Evolutionary conservation across 2,329 filamentous ascomycete species (phyloP).

Genomic region (Cordyceps farinosa): DNA sequence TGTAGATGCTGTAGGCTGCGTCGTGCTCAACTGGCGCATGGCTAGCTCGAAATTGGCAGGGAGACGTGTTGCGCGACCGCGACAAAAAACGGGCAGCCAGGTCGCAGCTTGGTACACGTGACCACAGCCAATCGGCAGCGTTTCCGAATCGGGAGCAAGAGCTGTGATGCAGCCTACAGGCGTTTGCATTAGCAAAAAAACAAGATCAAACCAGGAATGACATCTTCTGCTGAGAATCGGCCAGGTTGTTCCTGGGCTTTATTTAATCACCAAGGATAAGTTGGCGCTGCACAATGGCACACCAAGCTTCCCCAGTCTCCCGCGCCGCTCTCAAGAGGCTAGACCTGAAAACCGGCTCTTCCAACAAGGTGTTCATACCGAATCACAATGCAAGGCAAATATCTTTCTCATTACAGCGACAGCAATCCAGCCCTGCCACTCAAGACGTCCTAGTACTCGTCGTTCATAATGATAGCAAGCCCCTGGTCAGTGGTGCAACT

Average conservation of each 20-base stretch:
- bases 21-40: constrained; percentile 8
- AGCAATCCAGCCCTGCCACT: background rate
- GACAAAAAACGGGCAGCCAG: constrained; percentile 13
- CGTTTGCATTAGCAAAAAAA: background rate
- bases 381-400: constrained; percentile 3
- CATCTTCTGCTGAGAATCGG: background rate
- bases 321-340: background rate
- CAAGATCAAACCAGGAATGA: background rate
- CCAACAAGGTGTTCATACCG: constrained; percentile 3
- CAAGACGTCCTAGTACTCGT: background rate
- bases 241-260: background rate
- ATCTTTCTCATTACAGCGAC: constrained; percentile 4
- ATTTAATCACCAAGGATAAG: background rate
- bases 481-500: background rate
- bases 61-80: constrained; percentile 19
- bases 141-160: constrained; percentile 3
- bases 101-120: constrained; percentile 13
- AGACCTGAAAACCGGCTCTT: background rate
- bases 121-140: constrained; percentile 15
- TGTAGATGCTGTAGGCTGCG: constrained; percentile 6
- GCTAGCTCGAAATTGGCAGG: constrained; percentile 15
- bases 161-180: background rate
- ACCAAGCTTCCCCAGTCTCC: background rate
- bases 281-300: background rate
- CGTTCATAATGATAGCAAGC: constrained; percentile 9